These are phyloP conservation scores for Trichoderma asperellum DNA, from an alignment of 2,329 filamentous ascomycete species.

Conservation along the genomic window DNA sequence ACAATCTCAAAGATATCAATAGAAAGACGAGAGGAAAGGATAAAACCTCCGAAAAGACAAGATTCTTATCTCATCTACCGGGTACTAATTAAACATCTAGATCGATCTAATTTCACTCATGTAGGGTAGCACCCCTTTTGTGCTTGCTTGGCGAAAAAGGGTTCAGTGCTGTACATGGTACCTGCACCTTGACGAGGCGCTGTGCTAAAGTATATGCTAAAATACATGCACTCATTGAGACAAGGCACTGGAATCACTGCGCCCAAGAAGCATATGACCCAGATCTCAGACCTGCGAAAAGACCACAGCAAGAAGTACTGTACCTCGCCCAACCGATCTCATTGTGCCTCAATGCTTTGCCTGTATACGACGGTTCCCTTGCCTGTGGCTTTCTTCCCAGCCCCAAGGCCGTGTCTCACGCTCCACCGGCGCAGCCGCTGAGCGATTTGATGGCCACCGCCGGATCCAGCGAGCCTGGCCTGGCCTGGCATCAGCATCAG, in stretches of 20 bases:
- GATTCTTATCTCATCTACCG: neutral
- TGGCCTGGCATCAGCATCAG: conserved; percentile 7
- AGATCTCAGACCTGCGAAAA: neutral
- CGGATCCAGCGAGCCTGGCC: neutral
- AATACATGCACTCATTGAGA: neutral
- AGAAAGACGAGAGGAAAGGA: neutral
- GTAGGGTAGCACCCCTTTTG: conserved; percentile 14
- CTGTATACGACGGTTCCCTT: neutral
- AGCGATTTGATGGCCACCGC: conserved; percentile 20
- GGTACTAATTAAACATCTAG: conserved; percentile 4
- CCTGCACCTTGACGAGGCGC: neutral
- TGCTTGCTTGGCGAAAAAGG: neutral
- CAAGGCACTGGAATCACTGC: too few relatives aligned
- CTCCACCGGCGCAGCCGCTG: conserved; percentile 14
- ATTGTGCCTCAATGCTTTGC: neutral
- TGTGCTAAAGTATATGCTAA: neutral
- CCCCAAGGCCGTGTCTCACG: conserved; percentile 7
- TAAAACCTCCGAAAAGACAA: neutral
- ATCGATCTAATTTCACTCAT: conserved; percentile 10
- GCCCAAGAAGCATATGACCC: neutral
- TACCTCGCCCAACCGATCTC: neutral
- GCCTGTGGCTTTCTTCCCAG: neutral
- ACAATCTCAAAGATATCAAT: neutral
- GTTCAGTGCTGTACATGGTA: neutral
- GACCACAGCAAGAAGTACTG: too few relatives aligned